These are phyloP conservation scores for Epichloe hybrida DNA, from an alignment of 2,329 filamentous ascomycete genomes.

Conservation along the genomic window DNA sequence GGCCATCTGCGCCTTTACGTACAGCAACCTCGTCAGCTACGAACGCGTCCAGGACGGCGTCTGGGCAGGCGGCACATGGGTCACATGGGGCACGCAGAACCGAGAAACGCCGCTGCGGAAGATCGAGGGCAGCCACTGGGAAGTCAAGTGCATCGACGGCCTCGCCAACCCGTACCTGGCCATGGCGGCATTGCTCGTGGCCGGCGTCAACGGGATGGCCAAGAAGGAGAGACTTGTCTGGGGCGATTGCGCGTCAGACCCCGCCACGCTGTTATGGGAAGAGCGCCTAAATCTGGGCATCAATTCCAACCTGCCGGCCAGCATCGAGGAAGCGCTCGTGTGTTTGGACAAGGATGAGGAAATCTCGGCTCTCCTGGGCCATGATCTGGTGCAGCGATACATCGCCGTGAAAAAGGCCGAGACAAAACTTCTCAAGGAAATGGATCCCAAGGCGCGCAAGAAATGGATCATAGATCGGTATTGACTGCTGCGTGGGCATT, in stretches of 20 bases:
- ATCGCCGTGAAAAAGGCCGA: constrained; percentile 46
- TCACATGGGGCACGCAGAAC: constrained; percentile 73
- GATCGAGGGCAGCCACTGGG: constrained; percentile 56
- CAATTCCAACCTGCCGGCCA: constrained; percentile 36
- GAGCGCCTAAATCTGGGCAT: constrained; percentile 42
- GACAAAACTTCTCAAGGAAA: constrained; percentile 24
- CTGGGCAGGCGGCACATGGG: constrained; percentile 69
- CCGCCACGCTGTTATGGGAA: constrained; percentile 31
- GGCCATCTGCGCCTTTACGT: constrained; percentile 54
- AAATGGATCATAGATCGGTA: constrained; percentile 56
- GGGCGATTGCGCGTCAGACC: constrained; percentile 42
- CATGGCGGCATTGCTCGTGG: constrained; percentile 19
- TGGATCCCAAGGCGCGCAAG: constrained; percentile 33
- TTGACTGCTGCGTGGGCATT: constrained; percentile 6
- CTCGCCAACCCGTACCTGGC: constrained; percentile 66
- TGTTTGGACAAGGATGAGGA: constrained; percentile 34
- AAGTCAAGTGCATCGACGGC: constrained; percentile 66
- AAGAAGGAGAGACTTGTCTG: constrained; percentile 26
- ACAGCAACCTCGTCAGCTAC: constrained; percentile 55
- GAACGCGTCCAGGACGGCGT: constrained; percentile 51
- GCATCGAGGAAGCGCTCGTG: constrained; percentile 39
- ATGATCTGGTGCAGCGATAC: constrained; percentile 42
- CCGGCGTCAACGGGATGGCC: constrained; percentile 16
- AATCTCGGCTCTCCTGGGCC: constrained; percentile 32
- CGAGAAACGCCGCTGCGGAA: constrained; percentile 61